Conservation (phyloP, 176 grass and related monocot genomes). For the Echinochloa phyllopogon region DNA sequence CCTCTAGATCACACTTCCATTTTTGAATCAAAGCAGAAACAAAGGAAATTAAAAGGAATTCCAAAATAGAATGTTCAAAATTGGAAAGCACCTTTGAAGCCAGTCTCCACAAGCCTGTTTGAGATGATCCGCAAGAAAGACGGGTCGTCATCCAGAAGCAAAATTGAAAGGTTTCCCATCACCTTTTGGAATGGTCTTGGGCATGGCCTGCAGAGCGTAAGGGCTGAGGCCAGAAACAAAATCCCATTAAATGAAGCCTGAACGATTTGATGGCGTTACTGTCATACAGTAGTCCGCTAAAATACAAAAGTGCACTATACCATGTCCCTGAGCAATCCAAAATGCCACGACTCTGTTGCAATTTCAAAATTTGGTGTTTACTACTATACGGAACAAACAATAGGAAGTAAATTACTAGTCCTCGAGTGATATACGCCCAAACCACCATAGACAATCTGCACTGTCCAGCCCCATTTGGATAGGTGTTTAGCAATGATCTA, state of each 20-base stretch:
- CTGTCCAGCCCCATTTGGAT: background rate
- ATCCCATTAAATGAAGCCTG: conserved; percentile 6
- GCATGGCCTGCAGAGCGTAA: background rate
- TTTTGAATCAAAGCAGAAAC: background rate
- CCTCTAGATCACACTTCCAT: conserved; percentile 11
- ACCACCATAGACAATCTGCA: background rate
- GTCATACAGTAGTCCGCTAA: background rate
- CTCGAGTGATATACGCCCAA: background rate
- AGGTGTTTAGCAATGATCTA: background rate
- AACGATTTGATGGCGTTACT: background rate
- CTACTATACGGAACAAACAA: conserved; percentile 2
- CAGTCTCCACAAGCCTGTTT: background rate
- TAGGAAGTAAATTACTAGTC: background rate
- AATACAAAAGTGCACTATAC: background rate
- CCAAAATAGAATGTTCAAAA: conserved; percentile 27
- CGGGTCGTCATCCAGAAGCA: conserved; percentile 40
- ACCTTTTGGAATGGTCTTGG: background rate
- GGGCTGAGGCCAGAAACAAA: background rate
- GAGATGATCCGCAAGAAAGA: background rate
- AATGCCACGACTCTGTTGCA: background rate
- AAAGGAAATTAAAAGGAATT: background rate
- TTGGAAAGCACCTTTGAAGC: conserved; percentile 32
- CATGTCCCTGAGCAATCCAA: background rate
- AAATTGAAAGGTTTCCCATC: conserved; percentile 19
- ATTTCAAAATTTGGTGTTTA: background rate